Evolutionary conservation across 2,329 filamentous ascomycete genomes (phyloP).

Genomic region (Botrytis paeoniae): DNA sequence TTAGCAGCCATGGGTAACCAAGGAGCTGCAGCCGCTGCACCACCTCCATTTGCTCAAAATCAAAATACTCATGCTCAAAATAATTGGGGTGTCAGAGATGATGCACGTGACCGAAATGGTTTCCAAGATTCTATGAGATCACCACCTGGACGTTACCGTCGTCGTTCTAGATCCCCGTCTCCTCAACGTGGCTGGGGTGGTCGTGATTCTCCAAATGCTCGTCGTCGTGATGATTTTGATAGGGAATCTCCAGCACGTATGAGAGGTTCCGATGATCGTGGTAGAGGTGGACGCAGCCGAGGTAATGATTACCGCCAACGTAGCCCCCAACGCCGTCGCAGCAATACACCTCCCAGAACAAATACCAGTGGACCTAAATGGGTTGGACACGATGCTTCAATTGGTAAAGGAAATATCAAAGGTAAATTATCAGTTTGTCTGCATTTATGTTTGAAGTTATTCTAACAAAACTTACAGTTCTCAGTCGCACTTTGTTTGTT

Average conservation of each 20-base stretch:
- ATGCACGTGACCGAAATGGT: slow-evolving; percentile 54
- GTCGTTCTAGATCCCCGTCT: slow-evolving; percentile 75
- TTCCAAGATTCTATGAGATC: slow-evolving; percentile 56
- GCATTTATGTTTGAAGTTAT: slow-evolving; percentile 9
- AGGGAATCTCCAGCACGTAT: slow-evolving; percentile 63
- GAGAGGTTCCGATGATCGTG: slow-evolving; percentile 52
- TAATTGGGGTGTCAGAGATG: slow-evolving; percentile 42
- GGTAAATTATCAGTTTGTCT: slow-evolving; percentile 41
- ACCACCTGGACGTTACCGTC: slow-evolving; percentile 52
- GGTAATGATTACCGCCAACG: slow-evolving; percentile 80
- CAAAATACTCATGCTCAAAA: slow-evolving; percentile 40
- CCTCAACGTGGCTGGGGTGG: slow-evolving; percentile 71
- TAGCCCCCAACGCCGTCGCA: slow-evolving; percentile 70
- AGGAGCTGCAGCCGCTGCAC: slow-evolving; percentile 31
- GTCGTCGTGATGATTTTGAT: slow-evolving; percentile 57
- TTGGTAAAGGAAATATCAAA: slow-evolving; percentile 79
- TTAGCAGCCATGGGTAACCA: slow-evolving; percentile 38
- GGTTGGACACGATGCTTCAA: slow-evolving; percentile 72
- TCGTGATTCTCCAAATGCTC: slow-evolving; percentile 52
- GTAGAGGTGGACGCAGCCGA: slow-evolving; percentile 50
- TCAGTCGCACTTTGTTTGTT: slow-evolving; percentile 93
- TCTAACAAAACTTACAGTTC: slow-evolving; percentile 50
- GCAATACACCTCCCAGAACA: slow-evolving; percentile 53
- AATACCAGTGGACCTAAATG: slow-evolving; percentile 61
- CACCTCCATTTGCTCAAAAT: slow-evolving; percentile 33